Conservation (phyloP, 177 flowering plant genomes). For the Vitis hybrid region DNA sequence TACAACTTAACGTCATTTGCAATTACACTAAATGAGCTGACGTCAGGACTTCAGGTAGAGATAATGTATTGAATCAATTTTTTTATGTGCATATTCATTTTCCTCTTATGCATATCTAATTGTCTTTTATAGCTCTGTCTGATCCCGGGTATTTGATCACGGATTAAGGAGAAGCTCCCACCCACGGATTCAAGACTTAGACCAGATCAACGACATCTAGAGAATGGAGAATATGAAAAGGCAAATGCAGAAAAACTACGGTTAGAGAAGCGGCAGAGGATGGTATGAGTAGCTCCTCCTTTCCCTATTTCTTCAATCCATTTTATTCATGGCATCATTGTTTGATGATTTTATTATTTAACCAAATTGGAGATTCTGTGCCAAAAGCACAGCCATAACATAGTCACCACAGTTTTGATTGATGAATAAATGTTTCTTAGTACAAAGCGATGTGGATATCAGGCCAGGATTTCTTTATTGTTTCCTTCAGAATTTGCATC, state of each 20-base stretch:
- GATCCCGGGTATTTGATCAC: constrained; percentile 58
- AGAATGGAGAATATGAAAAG: constrained; percentile 91
- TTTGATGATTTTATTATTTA: no score
- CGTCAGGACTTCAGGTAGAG: constrained; percentile 82
- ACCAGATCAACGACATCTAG: constrained; percentile 93
- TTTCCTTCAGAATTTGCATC: no score
- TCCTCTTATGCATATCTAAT: constrained; percentile 36
- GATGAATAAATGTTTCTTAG: not conserved
- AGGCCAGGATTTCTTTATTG: no score
- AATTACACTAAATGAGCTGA: constrained; percentile 80
- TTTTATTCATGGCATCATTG: not conserved
- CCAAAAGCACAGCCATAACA: no score
- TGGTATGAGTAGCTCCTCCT: constrained; percentile 45
- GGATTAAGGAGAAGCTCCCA: constrained; percentile 92
- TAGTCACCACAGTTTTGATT: not conserved
- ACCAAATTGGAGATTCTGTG: no score
- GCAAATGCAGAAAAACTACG: constrained; percentile 90
- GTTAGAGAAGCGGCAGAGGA: constrained; percentile 83
- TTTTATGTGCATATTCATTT: constrained; percentile 18
- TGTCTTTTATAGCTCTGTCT: constrained; percentile 47
- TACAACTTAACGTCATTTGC: constrained; percentile 93
- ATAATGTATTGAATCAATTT: constrained; percentile 22
- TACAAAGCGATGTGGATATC: no score
- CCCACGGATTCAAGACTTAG: constrained; percentile 95
- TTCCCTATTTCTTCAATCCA: not conserved